Conservation (phyloP, 805 yeast species). For the Kodamaea fukazawae region DNA sequence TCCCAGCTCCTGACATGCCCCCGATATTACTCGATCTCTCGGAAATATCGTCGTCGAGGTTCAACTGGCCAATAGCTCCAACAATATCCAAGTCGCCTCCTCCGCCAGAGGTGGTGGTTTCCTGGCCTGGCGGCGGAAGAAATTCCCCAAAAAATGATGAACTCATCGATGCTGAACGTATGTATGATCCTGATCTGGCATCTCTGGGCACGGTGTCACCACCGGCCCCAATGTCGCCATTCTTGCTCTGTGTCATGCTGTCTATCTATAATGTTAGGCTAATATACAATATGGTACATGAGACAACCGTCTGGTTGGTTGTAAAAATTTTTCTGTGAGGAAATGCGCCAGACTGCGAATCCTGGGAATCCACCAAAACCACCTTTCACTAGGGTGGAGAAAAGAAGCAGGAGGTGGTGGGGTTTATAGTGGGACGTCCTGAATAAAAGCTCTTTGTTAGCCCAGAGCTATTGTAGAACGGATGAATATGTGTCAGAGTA, state of each 20-base stretch:
- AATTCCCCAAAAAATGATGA: conserved; percentile 4
- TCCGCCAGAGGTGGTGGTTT: conserved; percentile 1
- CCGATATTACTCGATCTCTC: neutral
- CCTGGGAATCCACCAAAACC: no score
- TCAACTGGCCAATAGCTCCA: conserved; percentile 46
- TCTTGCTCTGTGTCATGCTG: conserved; percentile 5
- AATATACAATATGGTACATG: conserved; percentile 6
- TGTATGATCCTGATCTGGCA: conserved; percentile 1
- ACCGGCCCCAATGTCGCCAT: neutral
- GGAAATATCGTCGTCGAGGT: conserved; percentile 40
- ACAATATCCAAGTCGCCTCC: conserved; percentile 40
- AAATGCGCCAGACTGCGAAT: neutral
- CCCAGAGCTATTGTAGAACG: no score
- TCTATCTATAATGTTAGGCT: conserved; percentile 1
- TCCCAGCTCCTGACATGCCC: neutral
- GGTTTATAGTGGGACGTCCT: no score
- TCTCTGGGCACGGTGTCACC: neutral
- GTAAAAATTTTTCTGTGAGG: conserved; percentile 3
- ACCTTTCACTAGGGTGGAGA: no score
- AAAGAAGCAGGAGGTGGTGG: no score
- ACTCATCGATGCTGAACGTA: conserved; percentile 6
- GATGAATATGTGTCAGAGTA: no score
- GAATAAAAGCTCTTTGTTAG: no score
- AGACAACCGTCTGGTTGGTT: neutral
- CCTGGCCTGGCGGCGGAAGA: neutral